A percentile compares a stretch with the other conserved stretches of the same genome.
Conservation (phyloP, 352 stramenopile species). For the Phytopythium vexans region DNA sequence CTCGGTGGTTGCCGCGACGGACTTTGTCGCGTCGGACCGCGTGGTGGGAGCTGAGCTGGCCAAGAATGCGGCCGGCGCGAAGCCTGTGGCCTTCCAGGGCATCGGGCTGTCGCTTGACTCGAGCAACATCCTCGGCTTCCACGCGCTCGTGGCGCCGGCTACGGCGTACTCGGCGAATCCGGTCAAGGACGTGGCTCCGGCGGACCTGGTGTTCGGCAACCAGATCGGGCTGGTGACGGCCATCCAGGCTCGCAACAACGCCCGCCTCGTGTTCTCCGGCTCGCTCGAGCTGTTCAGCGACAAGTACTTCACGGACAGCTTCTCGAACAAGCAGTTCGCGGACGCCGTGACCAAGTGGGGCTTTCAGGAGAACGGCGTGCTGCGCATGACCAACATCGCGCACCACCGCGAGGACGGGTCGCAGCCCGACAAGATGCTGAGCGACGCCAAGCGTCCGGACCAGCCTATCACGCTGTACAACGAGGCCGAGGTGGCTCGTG, state of each 20-base stretch:
- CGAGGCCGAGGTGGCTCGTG: conserved; percentile 78
- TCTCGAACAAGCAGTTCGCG: conserved; percentile 76
- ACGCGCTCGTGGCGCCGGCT: conserved; percentile 66
- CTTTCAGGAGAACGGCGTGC: conserved; percentile 86
- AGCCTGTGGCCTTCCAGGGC: conserved; percentile 72
- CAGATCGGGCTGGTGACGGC: conserved; percentile 80
- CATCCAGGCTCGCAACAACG: conserved; percentile 91
- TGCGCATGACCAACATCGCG: conserved; percentile 84
- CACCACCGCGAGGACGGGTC: conserved; percentile 85
- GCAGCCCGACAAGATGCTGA: conserved; percentile 86
- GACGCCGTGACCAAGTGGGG: conserved; percentile 77
- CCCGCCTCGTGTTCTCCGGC: conserved; percentile 82
- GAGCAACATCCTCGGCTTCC: conserved; percentile 82
- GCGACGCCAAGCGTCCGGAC: conserved; percentile 81
- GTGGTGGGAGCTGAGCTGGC: conserved; percentile 53
- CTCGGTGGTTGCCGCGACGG: conserved; percentile 59
- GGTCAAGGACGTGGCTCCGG: conserved; percentile 65
- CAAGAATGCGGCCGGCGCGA: conserved; percentile 33
- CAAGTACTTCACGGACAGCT: conserved; percentile 65
- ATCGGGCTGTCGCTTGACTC: conserved; percentile 82
- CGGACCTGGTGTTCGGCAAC: conserved; percentile 67
- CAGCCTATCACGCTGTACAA: conserved; percentile 90
- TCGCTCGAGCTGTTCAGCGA: conserved; percentile 90
- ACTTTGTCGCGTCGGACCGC: conserved; percentile 66
- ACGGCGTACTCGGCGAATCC: conserved; percentile 83